A percentile compares a stretch with the other conserved stretches of the same genome.
Conservation (phyloP, 2,329 filamentous ascomycete species). For the Calonectria hongkongensis region DNA sequence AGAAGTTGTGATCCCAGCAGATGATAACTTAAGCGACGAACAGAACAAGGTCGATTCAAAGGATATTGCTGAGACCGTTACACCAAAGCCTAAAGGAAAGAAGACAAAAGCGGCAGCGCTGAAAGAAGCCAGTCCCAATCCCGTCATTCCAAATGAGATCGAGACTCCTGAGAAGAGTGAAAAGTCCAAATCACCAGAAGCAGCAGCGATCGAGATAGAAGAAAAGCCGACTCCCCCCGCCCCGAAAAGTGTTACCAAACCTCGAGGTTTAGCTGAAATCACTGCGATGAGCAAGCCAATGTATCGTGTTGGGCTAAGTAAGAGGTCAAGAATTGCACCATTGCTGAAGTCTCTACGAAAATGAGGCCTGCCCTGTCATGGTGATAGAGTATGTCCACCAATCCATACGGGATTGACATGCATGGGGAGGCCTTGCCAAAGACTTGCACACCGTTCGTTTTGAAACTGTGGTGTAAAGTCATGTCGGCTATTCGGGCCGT, state of each 20-base stretch:
- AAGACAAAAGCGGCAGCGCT: constrained; percentile 25
- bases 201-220: constrained; percentile 20
- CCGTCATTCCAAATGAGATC: not conserved
- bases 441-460: not conserved
- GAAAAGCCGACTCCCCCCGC: constrained; percentile 23
- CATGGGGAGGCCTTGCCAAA: not conserved
- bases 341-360: constrained; percentile 71
- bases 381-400: not conserved
- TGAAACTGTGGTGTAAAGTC: not conserved
- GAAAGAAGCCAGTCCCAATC: constrained; percentile 40
- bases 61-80: not conserved
- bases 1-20: not conserved
- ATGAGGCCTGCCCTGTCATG: constrained; percentile 40
- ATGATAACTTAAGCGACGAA: not conserved
- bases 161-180: constrained; percentile 28
- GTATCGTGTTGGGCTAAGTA: constrained; percentile 72
- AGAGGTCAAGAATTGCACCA: constrained; percentile 69
- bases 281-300: constrained; percentile 60
- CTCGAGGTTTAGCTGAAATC: constrained; percentile 47
- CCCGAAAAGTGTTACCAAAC: constrained; percentile 38
- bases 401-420: no score
- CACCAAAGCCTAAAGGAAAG: not conserved
- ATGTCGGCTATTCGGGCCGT: not conserved
- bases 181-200: constrained; percentile 24
- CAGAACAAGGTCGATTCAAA: constrained; percentile 1